Base-by-base conservation (phyloP, 2,329 filamentous ascomycete species). In the Fusarium bactridioides region DNA sequence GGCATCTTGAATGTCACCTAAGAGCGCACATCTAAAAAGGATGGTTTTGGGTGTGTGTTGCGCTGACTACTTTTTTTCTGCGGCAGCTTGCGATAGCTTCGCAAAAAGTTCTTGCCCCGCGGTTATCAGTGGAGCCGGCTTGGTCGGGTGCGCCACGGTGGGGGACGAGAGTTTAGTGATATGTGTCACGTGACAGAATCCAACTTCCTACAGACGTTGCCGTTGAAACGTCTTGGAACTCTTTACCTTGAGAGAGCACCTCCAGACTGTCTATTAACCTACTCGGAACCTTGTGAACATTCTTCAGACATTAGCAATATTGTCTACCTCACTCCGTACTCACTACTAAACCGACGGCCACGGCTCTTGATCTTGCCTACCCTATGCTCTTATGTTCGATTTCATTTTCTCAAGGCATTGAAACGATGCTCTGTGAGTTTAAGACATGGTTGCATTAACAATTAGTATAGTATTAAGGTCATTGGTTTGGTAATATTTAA, bases 1-100 rank as follows among this genome's bases (percentile, higher is more conserved):
- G 85, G 83, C 88, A 90, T 90, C 50, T 77, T 82, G 67, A 69
- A 65, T 40, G 78, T 82, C 77, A 82, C 80, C 79, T 74, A 65
- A 35, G 45, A 59, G 51, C 54, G 77, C 66, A 71, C 81, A 83
- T 82, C 72, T 76, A 77, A 62, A 61, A 64, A 65, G 43, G 60
- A 63, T 61, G 41, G 57, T 54, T 73, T 44, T 59, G 54, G 54
- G 51, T 59, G 47, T 50, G 69, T 57, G 62, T 71, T 54, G 63
- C 13, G 27, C 61, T 71, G 47, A 44, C 47, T 56, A 73, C 71
- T 76, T 75, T 78, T 77, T 76, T 67, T 60, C 53, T 40, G 65
- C 48, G n/a, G 51, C 56, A 69, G 66, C 72, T 75, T 57, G 69
- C 64, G 76, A 77, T 77, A 78, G 75, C 76, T 77, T 78, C 76